Conservation (phyloP, 495 filamentous ascomycete species). For the Trichoderma virens region DNA sequence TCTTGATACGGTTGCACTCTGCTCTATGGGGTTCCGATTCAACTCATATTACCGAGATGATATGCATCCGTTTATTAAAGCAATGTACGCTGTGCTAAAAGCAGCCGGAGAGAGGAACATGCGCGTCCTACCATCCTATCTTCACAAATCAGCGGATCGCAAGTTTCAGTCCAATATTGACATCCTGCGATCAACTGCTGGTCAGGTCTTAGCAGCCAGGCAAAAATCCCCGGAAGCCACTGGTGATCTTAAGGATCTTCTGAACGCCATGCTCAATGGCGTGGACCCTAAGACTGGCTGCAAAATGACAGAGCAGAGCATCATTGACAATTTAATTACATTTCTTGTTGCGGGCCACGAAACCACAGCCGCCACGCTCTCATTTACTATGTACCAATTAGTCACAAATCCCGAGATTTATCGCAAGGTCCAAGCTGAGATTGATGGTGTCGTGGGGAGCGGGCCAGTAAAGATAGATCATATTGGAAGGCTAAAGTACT, state of each 20-base stretch:
- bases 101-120: slow-evolving; percentile 45
- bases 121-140: slow-evolving; percentile 39
- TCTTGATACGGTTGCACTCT: slow-evolving; percentile 65
- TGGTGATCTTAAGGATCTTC: slow-evolving; percentile 58
- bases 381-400: slow-evolving; percentile 52
- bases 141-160: slow-evolving; percentile 44
- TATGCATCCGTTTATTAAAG: slow-evolving; percentile 57
- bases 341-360: slow-evolving; percentile 71
- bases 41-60: slow-evolving; percentile 66
- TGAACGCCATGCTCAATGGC: slow-evolving; percentile 62
- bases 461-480: slow-evolving; percentile 59
- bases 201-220: slow-evolving; percentile 54
- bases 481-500: slow-evolving; percentile 55
- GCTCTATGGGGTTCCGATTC: slow-evolving; percentile 67
- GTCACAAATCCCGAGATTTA: slow-evolving; percentile 44
- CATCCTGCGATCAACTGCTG: slow-evolving; percentile 44
- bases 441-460: slow-evolving; percentile 56
- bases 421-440: slow-evolving; percentile 47
- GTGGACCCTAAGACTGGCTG: slow-evolving; percentile 60
- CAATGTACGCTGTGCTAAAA: slow-evolving; percentile 52
- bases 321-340: slow-evolving; percentile 66
- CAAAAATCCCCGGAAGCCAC: slow-evolving; percentile 34
- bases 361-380: slow-evolving; percentile 54
- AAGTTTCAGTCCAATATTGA: slow-evolving; percentile 54
- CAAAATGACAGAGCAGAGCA: slow-evolving; percentile 50